These are phyloP conservation scores for Dothistroma pini DNA, from an alignment of 2,329 filamentous ascomycete genomes.

Conservation along the genomic window DNA sequence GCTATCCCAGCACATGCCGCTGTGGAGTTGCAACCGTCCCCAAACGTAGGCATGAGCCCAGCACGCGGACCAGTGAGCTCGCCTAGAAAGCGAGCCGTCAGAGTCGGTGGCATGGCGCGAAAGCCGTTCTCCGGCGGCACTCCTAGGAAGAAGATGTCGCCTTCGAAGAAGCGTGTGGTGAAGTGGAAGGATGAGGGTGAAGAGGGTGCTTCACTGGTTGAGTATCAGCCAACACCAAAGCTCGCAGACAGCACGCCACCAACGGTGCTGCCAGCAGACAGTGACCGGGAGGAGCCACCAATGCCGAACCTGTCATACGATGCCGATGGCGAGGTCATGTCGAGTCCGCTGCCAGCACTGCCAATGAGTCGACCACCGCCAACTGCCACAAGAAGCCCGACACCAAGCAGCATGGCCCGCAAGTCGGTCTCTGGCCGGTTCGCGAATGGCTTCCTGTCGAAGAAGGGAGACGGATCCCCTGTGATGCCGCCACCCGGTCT, in stretches of 20 bases:
- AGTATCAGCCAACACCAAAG: constrained; percentile 88
- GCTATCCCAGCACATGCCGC: constrained; percentile 29
- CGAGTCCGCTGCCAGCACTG: constrained; percentile 49
- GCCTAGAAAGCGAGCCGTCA: constrained; percentile 66
- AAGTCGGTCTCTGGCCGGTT: constrained; percentile 59
- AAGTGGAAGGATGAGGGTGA: constrained; percentile 92
- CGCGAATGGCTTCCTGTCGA: constrained; percentile 78
- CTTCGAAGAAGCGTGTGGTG: constrained; percentile 63
- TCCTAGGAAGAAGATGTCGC: constrained; percentile 66
- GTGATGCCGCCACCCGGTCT: constrained; percentile 38
- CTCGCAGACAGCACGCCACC: constrained; percentile 58
- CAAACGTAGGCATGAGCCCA: constrained; percentile 23
- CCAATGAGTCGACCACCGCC: background rate
- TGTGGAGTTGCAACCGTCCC: constrained; percentile 20
- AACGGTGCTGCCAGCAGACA: constrained; percentile 6
- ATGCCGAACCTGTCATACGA: constrained; percentile 50
- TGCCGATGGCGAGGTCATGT: constrained; percentile 25
- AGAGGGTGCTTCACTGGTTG: constrained; percentile 71
- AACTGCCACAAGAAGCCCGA: constrained; percentile 39
- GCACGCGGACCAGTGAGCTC: constrained; percentile 56
- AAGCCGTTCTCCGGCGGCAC: constrained; percentile 67
- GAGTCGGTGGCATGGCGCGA: constrained; percentile 52
- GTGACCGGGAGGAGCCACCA: constrained; percentile 16
- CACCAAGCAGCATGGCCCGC: constrained; percentile 58
- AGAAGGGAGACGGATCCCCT: constrained; percentile 56